Conservation (phyloP, 2,329 filamentous ascomycete genomes). For the Zalaria sp. region DNA sequence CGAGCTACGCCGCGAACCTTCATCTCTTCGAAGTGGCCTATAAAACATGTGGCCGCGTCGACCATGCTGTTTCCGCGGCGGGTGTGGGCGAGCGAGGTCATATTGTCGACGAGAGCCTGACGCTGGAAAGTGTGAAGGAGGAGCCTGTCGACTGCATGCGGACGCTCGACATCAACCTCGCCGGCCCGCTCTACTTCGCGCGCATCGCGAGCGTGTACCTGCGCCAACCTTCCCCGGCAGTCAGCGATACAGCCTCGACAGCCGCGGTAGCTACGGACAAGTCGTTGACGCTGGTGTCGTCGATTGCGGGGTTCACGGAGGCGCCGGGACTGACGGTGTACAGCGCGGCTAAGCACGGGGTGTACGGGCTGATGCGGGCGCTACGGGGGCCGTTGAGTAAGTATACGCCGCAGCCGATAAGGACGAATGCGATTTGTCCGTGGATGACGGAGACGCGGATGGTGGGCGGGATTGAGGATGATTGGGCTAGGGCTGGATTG, state of each 20-base stretch:
- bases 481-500: conserved; percentile 23
- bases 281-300: conserved; percentile 30
- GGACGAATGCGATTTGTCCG: conserved; percentile 31
- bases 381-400: conserved; percentile 25
- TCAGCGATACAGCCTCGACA: conserved; percentile 7
- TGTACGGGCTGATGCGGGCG: conserved; percentile 34
- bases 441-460: conserved; percentile 29
- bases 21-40: conserved; percentile 32
- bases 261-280: conserved; percentile 18
- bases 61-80: conserved; percentile 35
- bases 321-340: conserved; percentile 34
- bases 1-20: conserved; percentile 30
- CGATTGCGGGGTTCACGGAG: conserved; percentile 34
- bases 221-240: conserved; percentile 20
- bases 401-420: conserved; percentile 13
- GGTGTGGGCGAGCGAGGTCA: conserved; percentile 30
- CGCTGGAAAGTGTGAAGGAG: conserved; percentile 27
- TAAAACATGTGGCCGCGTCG: conserved; percentile 31
- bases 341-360: conserved; percentile 34
- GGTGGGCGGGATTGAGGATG: conserved; percentile 20
- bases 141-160: conserved; percentile 20
- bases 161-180: conserved; percentile 34
- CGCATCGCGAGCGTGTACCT: conserved; percentile 37
- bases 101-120: conserved; percentile 31
- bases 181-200: conserved; percentile 32